Percentiles rank a stretch among this genome's conserved stretches.
Evolutionary conservation across 139 green algal genomes (phyloP).

Genomic region (Monoraphidium neglectum): DNA sequence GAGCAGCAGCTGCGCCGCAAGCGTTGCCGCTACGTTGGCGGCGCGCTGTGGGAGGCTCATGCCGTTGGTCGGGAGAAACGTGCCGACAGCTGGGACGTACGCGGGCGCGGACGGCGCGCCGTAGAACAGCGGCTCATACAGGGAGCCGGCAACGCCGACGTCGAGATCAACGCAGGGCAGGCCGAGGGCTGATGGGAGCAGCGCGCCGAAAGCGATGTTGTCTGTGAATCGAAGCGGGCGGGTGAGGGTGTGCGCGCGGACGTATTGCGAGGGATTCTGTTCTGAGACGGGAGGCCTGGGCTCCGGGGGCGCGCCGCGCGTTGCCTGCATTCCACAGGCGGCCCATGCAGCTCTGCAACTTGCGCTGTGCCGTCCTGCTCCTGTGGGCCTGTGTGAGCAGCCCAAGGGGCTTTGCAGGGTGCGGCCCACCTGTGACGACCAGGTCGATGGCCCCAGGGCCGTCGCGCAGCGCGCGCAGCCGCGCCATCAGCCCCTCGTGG

Average conservation of each 20-base stretch:
- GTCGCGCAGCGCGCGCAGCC: constrained; percentile 10
- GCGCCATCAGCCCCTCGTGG: constrained; percentile 15
- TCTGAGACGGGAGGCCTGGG: too few species aligned
- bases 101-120: constrained; percentile 16
- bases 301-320: too few species aligned
- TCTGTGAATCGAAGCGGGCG: not conserved
- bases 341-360: too few species aligned
- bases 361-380: too few species aligned
- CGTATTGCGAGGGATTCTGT: too few species aligned
- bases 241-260: too few species aligned
- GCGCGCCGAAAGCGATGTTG: constrained; percentile 12
- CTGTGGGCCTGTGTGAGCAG: too few species aligned
- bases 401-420: too few species aligned
- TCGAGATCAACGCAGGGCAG: constrained; percentile 17
- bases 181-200: constrained; percentile 6
- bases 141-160: constrained; percentile 23
- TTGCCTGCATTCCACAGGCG: too few species aligned
- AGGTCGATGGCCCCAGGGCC: constrained; percentile 19
- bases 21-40: constrained; percentile 12
- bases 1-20: not conserved
- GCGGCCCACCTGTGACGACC: constrained; percentile 4
- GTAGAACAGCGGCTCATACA: constrained; percentile 25
- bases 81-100: constrained; percentile 28
- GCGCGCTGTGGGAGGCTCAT: constrained; percentile 23
- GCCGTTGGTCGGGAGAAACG: constrained; percentile 34